Evolutionary conservation across 2,329 filamentous ascomycete genomes (phyloP), one percentile per base, ranked within the genome.

Genomic region (Ilyonectria mors-panacis): DNA sequence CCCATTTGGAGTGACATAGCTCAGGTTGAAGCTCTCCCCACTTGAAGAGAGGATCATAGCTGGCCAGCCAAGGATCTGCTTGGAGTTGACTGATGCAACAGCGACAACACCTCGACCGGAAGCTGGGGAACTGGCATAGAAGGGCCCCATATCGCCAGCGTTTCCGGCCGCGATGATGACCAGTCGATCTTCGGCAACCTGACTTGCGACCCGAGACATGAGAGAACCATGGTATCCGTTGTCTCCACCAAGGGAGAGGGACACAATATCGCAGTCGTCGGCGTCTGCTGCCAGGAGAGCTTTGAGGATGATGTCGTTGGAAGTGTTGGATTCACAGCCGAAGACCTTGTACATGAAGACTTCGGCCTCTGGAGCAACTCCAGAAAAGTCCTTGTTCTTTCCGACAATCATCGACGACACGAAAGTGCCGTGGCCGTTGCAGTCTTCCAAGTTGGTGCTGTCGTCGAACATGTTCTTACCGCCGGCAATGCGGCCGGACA

Each of bases 331-430:
- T 7, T 50, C 58, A 47, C 73, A 74, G 6, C 62, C 73, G 55
- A 76, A 75, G 59, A 75, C 61, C 51, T 73, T 73, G 68, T 76
- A 76, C 72, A 74, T 72, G 66, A 65, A 74, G 2, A 76, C 60
- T 44, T 72, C 62, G 3, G 72, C 65, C 19, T 63, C 74, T 5
- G 72, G 71, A 1, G 71, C 72, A 3, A 73, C 70, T 6, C 73
- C 73, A 5, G 59, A 23, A 30, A 73, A 66, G 35, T 68, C 65
- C 17, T 65, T 68, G 33, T 54, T 57, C 42, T 60, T 28, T 17
- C 65, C 65, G 15, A 69, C 60, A 17, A 70, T 59, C 15, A 72
- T 45, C 1, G 68, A 72, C 0, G 68, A 69, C 5, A 73, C 68
- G 58, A 72, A 73, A 0, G 71, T 72, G 3, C 71, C 71, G 45